Evolutionary conservation across 2,329 filamentous ascomycete genomes (phyloP), one percentile per base, ranked within the genome.

Genomic region (Aspergillus glaucus): DNA sequence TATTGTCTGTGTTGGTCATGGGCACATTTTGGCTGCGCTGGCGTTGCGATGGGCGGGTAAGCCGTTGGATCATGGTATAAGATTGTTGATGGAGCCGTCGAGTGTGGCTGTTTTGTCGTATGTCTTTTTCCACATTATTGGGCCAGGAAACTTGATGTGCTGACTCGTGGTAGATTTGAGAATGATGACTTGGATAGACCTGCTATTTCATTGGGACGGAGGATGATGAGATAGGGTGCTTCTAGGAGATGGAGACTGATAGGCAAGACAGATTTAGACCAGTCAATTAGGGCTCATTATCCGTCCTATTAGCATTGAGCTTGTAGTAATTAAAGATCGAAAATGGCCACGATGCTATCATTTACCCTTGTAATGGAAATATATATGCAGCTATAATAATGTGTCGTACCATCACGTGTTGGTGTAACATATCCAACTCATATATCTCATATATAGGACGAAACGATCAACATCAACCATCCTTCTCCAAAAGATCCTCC

Each of bases 61-160:
- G 39, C 46, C 55, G 22, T 42, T 57, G 41, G 24, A 37, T 10
- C 41, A 49, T 17, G 53, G 50, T 9, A 46, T 46, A 47, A 49
- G 51, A 42, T 19, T 55, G 45, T 22, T 57, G 40, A 48, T 53
- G 24, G 53, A 55, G 49, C 47, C 55, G 32, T 47, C 42, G 10
- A 49, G 55, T 37, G 53, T 56, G 39, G 50, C 44, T 45, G 40
- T 57, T 32, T 46, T 57, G 17, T 50, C 53, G 55, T 56, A 39
- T 43, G 50, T 45, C n/a, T 44, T 5, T 43, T 19, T 46, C 12
- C 6, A 5, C 22, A 22, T 22, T 5, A 6, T 22, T 5, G 9
- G 2, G 10, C 3, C 26, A 30, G 4, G 10, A 10, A 45, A 28
- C 12, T 22, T 24, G 24, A 46, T 8, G 32, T 50, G 45, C 46